Evolutionary conservation across 768 basidiomycete genomes (phyloP).

Genomic region (Rhizopogon vinicolor): DNA sequence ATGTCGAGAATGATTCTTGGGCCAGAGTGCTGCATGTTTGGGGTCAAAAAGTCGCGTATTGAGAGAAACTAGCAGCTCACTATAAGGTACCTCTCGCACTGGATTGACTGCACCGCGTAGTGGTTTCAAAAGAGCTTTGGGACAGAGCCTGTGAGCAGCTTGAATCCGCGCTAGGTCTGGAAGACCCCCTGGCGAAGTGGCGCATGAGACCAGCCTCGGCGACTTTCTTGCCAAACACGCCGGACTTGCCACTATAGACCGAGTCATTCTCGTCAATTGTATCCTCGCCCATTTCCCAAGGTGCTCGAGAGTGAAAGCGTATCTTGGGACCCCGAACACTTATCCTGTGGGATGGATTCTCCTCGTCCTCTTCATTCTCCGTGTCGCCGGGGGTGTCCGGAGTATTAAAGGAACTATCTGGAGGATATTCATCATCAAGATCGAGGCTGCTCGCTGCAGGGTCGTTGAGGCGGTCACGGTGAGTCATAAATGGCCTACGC

Average conservation of each 20-base stretch:
- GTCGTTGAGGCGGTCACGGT: slow-evolving; percentile 40
- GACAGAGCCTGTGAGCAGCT: slow-evolving; percentile 36
- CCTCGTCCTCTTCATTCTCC: slow-evolving; percentile 33
- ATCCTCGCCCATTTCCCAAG: slow-evolving; percentile 69
- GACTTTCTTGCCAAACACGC: slow-evolving; percentile 24
- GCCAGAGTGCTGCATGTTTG: slow-evolving; percentile 44
- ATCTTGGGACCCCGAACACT: slow-evolving; percentile 81
- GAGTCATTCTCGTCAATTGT: slow-evolving; percentile 41
- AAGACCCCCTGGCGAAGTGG: slow-evolving; percentile 40
- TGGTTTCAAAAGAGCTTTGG: slow-evolving; percentile 58
- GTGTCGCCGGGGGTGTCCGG: slow-evolving; percentile 30
- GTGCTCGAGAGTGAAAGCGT: slow-evolving; percentile 75
- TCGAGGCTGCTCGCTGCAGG: slow-evolving; percentile 51
- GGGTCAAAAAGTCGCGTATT: neutral
- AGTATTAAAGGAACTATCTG: slow-evolving; percentile 22
- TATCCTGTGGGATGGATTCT: slow-evolving; percentile 47
- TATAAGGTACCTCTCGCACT: slow-evolving; percentile 51
- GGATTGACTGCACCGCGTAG: slow-evolving; percentile 41
- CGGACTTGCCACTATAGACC: slow-evolving; percentile 31
- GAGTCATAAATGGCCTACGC: slow-evolving; percentile 14
- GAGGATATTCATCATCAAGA: slow-evolving; percentile 41
- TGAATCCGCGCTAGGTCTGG: slow-evolving; percentile 67
- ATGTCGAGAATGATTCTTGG: slow-evolving; percentile 56
- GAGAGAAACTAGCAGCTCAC: slow-evolving; percentile 38
- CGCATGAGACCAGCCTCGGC: slow-evolving; percentile 37